Base-by-base conservation (phyloP, 2,329 filamentous ascomycete genomes). In the Paraphoma sp. region DNA sequence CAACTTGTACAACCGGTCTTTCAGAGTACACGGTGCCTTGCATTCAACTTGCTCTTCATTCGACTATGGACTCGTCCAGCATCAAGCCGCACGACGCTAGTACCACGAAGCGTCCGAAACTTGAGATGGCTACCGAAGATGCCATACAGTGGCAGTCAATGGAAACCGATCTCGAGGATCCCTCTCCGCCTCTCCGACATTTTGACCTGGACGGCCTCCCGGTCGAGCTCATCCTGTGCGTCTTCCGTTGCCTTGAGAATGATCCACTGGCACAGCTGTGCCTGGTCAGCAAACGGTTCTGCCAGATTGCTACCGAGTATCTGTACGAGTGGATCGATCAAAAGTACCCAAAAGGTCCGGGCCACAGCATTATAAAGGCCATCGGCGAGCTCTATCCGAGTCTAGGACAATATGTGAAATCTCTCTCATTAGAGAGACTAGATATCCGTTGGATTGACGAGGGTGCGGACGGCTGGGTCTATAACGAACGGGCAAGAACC, bases 201-300 rank as follows among this genome's bases (percentile, higher is more conserved):
- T 51, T 2, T n/a, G 31, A 51, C 41, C 49, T 60, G 17, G 33
- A 33, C n/a, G 33, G 46, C 0, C 12, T 60, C 9, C 55, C 58
- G 6, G 58, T 58, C n/a, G 58, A 60, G 10, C 44, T 60, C 11
- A 28, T 60, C 0, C 17, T 58, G 9, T 16, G 48, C 10, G 45
- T 56, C 12, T 12, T 51, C 16, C 10, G 31, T 9, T 12, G 44
- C 18, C 18, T 59, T 1, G 4, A 38, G 3, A 9, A 28, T 2
- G 6, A 28, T 10, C n/a, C 38, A 30, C 44, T 60, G 5, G 52
- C 52, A 3, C 44, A 17, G 14, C 40, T 63, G 6, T 48, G 54
- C 18, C 48, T 23, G 2, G 52, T 48, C 6, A 45, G 53, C 40
- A 30, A 18, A 10, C 57, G 53, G 16, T 61, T 33, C 31, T 57